Percentiles rank a stretch among this genome's conserved stretches.
These are phyloP conservation scores for Trypanosoma vivax DNA, from an alignment of 208 protist genomes.

Conservation along the genomic window DNA sequence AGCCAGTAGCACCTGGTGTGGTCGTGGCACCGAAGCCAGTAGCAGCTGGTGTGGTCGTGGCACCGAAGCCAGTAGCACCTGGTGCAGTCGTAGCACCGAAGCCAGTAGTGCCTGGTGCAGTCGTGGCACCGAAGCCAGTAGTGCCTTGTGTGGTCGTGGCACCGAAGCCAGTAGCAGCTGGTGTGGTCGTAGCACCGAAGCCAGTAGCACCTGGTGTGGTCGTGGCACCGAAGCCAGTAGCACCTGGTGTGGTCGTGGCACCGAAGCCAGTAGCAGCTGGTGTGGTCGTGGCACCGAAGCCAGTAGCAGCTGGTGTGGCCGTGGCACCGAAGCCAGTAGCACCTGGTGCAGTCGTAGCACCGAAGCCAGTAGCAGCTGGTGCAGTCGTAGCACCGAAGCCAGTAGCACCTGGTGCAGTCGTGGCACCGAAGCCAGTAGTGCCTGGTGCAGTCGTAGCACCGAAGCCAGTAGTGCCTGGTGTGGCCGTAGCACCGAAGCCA, in stretches of 20 bases:
- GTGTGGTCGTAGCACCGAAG: slow-evolving; percentile 1
- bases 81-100: slow-evolving; percentile 1
- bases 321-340: background rate
- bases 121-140: slow-evolving; percentile 17
- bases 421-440: slow-evolving; percentile 2
- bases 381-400: slow-evolving; percentile 1
- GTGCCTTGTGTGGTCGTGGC: too few species aligned
- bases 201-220: slow-evolving; percentile 3
- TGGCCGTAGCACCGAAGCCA: slow-evolving; percentile 2
- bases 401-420: background rate
- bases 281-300: background rate
- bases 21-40: slow-evolving; percentile 7
- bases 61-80: background rate
- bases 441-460: slow-evolving; percentile 1
- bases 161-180: background rate
- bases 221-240: slow-evolving; percentile 16
- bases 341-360: slow-evolving; percentile 10
- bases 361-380: slow-evolving; percentile 8
- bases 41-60: background rate
- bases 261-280: slow-evolving; percentile 23
- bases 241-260: slow-evolving; percentile 6
- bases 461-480: background rate
- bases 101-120: slow-evolving; percentile 1
- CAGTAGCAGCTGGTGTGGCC: slow-evolving; percentile 15
- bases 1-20: slow-evolving; percentile 4